Evolutionary conservation across 2,329 filamentous ascomycete genomes (phyloP), one percentile per base, ranked within the genome.

Genomic region (Alternaria sp.): DNA sequence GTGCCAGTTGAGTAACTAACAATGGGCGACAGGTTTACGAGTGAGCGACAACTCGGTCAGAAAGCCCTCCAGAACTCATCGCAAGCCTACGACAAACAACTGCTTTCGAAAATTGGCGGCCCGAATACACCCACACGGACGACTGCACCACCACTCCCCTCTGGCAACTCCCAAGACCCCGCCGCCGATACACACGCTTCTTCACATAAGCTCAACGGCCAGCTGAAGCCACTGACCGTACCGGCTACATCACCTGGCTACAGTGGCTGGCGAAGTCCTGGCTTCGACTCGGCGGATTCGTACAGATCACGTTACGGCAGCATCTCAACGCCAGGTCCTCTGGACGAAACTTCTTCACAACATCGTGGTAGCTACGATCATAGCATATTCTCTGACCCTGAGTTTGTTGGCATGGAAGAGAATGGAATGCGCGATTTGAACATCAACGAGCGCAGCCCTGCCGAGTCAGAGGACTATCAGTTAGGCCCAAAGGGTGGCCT

Each of bases 281-380:
- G 75, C 15, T 79, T 78, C 55, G 80, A 81, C 44, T 64, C 74
- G 70, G 41, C 61, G 11, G 79, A 81, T 30, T 61, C 71, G 18
- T 72, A 75, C 47, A 68, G 72, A 44, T 79, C 83, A 65, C 83
- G 84, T 23, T 85, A 85, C 64, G 82, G 81, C 43, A 84, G 82
- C 69, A 81, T 82, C 63, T 84, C 84, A 12, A 82, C 82, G 3
- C 78, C 81, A 21, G 78, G 82, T 61, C 75, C 72, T 28, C 64
- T 78, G 28, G 87, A 89, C 61, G 87, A 88, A 60, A 76, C 78
- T 45, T 80, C 82, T 28, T 85, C 84, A 64, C 87, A 87, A 15
- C 85, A 88, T 63, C 83, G 87, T 60, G 87, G 88, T 50, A 89
- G 87, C 74, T 89, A 89, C 79, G 89, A 91, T 67, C 87, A 87